Evolutionary conservation across 1,284 basidiomycete species (phyloP).

Genomic region (Cryptococcus wingfieldii): DNA sequence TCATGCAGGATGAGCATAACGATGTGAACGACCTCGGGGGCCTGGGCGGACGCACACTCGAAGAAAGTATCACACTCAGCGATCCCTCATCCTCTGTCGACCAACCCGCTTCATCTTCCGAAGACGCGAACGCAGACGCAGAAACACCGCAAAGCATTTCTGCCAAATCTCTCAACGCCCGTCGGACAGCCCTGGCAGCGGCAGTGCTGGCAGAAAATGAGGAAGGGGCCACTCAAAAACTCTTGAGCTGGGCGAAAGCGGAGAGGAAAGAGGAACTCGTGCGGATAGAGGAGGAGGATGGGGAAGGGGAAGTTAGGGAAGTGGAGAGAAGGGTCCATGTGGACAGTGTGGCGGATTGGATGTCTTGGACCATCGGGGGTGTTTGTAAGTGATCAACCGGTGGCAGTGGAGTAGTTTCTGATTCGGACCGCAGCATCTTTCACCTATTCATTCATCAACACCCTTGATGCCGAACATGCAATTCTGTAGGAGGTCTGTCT

Average conservation of each 20-base stretch:
- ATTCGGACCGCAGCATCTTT: constrained; percentile 22
- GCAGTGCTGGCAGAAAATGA: constrained; percentile 38
- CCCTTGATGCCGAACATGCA: not conserved
- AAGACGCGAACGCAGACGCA: not conserved
- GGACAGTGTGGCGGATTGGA: constrained; percentile 73
- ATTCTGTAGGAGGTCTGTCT: not conserved
- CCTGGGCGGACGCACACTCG: not conserved
- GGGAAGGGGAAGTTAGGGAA: not conserved
- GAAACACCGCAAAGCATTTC: not conserved
- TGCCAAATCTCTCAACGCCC: not conserved
- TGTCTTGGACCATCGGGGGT: constrained; percentile 93
- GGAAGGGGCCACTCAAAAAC: constrained; percentile 23
- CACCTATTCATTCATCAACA: constrained; percentile 24
- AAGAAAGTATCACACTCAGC: not conserved
- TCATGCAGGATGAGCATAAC: not conserved
- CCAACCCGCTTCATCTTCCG: not conserved
- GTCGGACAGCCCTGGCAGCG: constrained; percentile 23
- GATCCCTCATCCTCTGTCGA: too few relatives aligned
- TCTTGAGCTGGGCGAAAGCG: constrained; percentile 29
- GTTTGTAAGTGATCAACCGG: constrained; percentile 64
- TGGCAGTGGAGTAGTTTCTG: not conserved
- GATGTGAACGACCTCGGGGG: not conserved
- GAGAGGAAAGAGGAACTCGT: constrained; percentile 9
- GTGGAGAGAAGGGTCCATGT: constrained; percentile 11
- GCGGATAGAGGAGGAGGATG: not conserved